Conservation (phyloP, 306 rosid species). For the Inga leiocalycina region DNA sequence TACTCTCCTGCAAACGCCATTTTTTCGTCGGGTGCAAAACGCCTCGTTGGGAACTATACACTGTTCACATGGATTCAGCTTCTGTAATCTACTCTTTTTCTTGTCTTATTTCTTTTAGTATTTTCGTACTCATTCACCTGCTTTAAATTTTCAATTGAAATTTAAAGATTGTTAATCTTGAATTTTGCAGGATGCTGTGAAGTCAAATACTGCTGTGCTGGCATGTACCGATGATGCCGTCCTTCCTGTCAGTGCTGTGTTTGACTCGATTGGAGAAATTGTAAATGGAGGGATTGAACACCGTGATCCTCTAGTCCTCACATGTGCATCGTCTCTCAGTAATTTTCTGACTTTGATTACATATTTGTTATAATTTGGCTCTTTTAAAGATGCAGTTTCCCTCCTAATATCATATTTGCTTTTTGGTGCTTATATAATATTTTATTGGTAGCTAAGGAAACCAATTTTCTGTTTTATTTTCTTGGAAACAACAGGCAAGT, state of each 20-base stretch:
- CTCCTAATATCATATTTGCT: not conserved
- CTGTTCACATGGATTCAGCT: not conserved
- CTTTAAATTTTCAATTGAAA: not conserved
- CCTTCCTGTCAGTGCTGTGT: slow-evolving; percentile 52
- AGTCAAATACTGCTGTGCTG: slow-evolving; percentile 43
- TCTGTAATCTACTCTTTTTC: not conserved
- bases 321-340: slow-evolving; percentile 63
- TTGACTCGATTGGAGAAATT: slow-evolving; percentile 48
- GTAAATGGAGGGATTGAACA: slow-evolving; percentile 40
- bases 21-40: not conserved
- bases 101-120: not conserved
- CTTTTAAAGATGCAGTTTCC: not conserved
- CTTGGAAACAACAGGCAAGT: slow-evolving; percentile 53
- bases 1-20: not conserved
- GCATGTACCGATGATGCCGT: slow-evolving; percentile 67
- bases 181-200: slow-evolving; percentile 48
- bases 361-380: not conserved
- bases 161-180: not conserved
- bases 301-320: slow-evolving; percentile 57
- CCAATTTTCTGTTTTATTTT: slow-evolving; percentile 9
- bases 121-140: not conserved
- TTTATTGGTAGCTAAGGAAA: not conserved
- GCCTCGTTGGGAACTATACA: not conserved
- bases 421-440: not conserved
- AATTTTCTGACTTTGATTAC: slow-evolving; percentile 18